A percentile compares a stretch with the other conserved stretches of the same genome.
These are phyloP conservation scores for Populus hybrid DNA, from an alignment of 441 rosid genomes.

Conservation along the genomic window DNA sequence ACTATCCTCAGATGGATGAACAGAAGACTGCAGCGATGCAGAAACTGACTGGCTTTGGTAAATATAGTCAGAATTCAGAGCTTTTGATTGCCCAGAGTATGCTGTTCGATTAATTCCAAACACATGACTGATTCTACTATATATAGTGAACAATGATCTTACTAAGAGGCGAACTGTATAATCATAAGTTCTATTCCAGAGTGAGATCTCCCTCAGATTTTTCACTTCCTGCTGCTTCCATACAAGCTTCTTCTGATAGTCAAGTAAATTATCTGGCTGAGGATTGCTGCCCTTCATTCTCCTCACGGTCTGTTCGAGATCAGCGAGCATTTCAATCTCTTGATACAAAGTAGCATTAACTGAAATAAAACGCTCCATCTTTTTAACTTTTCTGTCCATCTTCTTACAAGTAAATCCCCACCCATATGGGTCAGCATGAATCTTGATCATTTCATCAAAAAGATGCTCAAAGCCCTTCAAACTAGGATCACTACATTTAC, in stretches of 20 bases:
- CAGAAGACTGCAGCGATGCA: conserved; percentile 49
- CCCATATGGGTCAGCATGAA: conserved; percentile 57
- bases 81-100: conserved; percentile 42
- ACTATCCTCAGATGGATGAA: conserved; percentile 52
- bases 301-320: conserved; percentile 74
- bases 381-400: conserved; percentile 88
- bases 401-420: conserved; percentile 74
- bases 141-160: conserved; percentile 75
- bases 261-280: conserved; percentile 53
- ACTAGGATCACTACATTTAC: conserved; percentile 61
- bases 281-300: conserved; percentile 61
- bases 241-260: conserved; percentile 70
- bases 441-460: conserved; percentile 52
- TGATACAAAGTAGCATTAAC: conserved; percentile 73
- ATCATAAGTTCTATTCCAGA: conserved; percentile 89
- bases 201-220: conserved; percentile 65
- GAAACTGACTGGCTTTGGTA: conserved; percentile 74
- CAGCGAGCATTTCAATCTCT: conserved; percentile 85
- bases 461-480: conserved; percentile 59
- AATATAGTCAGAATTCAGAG: conserved; percentile 50
- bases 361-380: conserved; percentile 78
- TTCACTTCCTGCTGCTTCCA: conserved; percentile 93
- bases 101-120: conserved; percentile 53
- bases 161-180: conserved; percentile 64
- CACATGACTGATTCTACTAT: conserved; percentile 54